Percentiles rank a stretch among this genome's conserved stretches.
phyloP scores from a whole-genome alignment of 345 rosid genomes.

The Salix dunnii region DNA sequence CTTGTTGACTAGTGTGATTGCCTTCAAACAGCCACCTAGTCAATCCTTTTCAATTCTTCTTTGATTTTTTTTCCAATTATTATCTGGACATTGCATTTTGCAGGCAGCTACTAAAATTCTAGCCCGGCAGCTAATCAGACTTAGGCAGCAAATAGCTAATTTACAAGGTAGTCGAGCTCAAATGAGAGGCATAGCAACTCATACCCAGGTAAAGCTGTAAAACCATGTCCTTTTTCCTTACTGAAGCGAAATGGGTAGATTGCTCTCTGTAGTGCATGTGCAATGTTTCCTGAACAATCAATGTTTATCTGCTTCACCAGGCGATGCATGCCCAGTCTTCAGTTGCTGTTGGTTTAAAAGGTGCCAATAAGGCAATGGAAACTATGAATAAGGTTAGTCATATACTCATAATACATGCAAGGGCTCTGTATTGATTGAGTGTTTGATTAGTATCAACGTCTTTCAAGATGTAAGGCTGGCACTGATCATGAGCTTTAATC shows the following conservation, averaged over 20 bases:
- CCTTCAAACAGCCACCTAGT: not conserved
- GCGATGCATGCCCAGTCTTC: slow-evolving; percentile 95
- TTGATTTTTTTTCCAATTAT: not conserved
- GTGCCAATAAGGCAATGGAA: slow-evolving; percentile 89
- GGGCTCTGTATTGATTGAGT: not conserved
- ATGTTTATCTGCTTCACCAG: slow-evolving; percentile 37
- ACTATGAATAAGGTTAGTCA: slow-evolving; percentile 78
- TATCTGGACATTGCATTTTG: slow-evolving; percentile 9
- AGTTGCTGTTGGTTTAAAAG: slow-evolving; percentile 83
- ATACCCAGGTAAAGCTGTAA: slow-evolving; percentile 62
- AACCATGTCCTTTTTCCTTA: not conserved
- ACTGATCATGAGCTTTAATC: not conserved
- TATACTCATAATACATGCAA: not conserved
- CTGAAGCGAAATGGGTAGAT: not conserved
- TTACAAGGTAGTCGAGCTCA: slow-evolving; percentile 97
- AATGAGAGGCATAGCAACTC: slow-evolving; percentile 97
- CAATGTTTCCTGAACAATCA: slow-evolving; percentile 13
- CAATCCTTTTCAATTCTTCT: not conserved
- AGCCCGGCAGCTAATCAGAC: slow-evolving; percentile 80
- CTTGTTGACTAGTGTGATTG: not conserved
- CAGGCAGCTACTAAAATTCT: slow-evolving; percentile 84
- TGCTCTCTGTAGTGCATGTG: not conserved
- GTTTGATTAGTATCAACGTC: slow-evolving; percentile 1
- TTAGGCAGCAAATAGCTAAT: slow-evolving; percentile 86
- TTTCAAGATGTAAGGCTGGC: not conserved